These are phyloP conservation scores for Rubia balearica DNA, from an alignment of 305 asterid genomes.

Conservation along the genomic window DNA sequence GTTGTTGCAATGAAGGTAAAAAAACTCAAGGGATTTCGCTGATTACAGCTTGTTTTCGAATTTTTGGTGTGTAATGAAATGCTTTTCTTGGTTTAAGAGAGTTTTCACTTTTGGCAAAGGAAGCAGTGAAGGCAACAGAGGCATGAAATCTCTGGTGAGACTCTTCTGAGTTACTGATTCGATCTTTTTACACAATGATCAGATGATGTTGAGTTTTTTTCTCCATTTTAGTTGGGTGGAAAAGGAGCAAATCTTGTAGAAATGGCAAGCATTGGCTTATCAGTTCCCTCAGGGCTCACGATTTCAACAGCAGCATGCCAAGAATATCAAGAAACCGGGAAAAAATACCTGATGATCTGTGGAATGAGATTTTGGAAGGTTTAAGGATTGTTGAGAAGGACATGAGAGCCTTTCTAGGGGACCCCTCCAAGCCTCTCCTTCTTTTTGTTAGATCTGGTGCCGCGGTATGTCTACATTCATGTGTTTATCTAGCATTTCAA, in stretches of 20 bases:
- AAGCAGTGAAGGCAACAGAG: constrained; percentile 87
- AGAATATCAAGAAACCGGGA: constrained; percentile 71
- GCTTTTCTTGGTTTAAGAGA: constrained; percentile 39
- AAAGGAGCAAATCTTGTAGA: constrained; percentile 98
- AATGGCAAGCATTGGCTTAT: constrained; percentile 94
- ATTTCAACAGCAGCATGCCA: constrained; percentile 95
- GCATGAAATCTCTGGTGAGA: constrained; percentile 89
- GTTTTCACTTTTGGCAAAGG: constrained; percentile 92
- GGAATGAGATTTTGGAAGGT: constrained; percentile 83
- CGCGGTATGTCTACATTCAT: constrained; percentile 79
- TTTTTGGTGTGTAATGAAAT: constrained; percentile 5
- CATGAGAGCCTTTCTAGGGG: constrained; percentile 83
- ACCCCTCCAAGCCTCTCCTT: constrained; percentile 79
- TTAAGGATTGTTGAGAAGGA: constrained; percentile 58
- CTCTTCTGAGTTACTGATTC: not conserved
- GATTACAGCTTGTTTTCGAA: not conserved
- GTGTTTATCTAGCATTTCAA: no score
- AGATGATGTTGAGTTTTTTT: not conserved
- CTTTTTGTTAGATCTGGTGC: constrained; percentile 95
- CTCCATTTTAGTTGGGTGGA: constrained; percentile 68
- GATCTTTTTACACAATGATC: not conserved
- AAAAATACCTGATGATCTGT: constrained; percentile 59
- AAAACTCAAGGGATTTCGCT: not conserved
- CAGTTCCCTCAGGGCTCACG: constrained; percentile 97
- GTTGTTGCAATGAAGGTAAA: constrained; percentile 19